phyloP scores from a whole-genome alignment of 176 grass and related monocot genomes.

The Triticum dicoccoides region DNA sequence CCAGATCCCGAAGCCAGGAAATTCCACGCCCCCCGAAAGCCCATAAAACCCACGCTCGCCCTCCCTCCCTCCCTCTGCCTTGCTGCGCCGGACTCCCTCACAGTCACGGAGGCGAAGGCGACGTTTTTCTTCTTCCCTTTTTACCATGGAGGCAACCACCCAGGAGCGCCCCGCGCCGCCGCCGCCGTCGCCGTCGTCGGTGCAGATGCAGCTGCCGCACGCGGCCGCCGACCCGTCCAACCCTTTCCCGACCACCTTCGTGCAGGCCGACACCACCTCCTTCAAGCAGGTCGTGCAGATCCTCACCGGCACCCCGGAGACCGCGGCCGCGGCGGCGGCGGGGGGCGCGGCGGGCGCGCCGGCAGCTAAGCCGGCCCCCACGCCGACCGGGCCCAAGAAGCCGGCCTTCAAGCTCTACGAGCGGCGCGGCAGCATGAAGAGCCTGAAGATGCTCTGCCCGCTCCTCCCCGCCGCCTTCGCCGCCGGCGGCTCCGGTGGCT shows the following conservation, averaged over 20 bases:
- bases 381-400: slow-evolving; percentile 51
- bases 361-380: slow-evolving; percentile 4
- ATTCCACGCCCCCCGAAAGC: slow-evolving; percentile 32
- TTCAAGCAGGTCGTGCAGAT: slow-evolving; percentile 87
- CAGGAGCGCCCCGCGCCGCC: slow-evolving; percentile 35
- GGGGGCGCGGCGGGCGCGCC: slow-evolving; percentile 16
- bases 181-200: not conserved
- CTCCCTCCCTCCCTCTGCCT: not conserved
- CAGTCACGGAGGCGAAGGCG: slow-evolving; percentile 18
- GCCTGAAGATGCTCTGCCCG: slow-evolving; percentile 73
- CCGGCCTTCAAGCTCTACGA: slow-evolving; percentile 84
- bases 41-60: slow-evolving; percentile 31
- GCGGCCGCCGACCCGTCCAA: slow-evolving; percentile 37
- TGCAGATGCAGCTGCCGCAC: slow-evolving; percentile 8
- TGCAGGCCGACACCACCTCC: slow-evolving; percentile 61
- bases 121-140: slow-evolving; percentile 24
- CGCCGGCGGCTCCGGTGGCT: not conserved
- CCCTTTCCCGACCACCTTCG: slow-evolving; percentile 62
- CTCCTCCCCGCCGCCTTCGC: slow-evolving; percentile 53
- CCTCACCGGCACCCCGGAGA: slow-evolving; percentile 79
- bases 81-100: not conserved
- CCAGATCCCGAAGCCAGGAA: slow-evolving; percentile 52
- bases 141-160: slow-evolving; percentile 45
- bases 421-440: slow-evolving; percentile 67
- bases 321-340: slow-evolving; percentile 47